Evolutionary conservation across 2,329 filamentous ascomycete species (phyloP).

Genomic region (Diplodia mutila): DNA sequence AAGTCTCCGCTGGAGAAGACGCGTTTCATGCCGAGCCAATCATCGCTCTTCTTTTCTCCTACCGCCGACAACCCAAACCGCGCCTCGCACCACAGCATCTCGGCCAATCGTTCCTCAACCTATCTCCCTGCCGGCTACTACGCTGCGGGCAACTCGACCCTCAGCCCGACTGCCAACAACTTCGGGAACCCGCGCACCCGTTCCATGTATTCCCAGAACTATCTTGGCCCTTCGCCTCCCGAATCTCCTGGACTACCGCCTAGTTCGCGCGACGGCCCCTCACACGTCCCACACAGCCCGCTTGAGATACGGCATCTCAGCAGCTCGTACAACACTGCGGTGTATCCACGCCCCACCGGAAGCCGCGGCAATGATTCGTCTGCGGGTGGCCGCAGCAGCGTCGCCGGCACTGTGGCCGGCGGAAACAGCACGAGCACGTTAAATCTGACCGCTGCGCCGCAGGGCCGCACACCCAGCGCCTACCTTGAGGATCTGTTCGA

Average conservation of each 20-base stretch:
- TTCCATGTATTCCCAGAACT: constrained; percentile 15
- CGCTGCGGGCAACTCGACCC: constrained; percentile 61
- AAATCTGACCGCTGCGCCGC: constrained; percentile 62
- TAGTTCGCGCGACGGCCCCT: constrained; percentile 18
- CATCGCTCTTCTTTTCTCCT: constrained; percentile 89
- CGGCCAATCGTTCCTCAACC: constrained; percentile 66
- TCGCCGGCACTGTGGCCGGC: constrained; percentile 27
- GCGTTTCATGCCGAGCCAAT: constrained; percentile 32
- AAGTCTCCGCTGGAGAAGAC: constrained; percentile 37
- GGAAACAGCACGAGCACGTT: constrained; percentile 65
- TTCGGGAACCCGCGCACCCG: constrained; percentile 20
- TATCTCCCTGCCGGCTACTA: constrained; percentile 94
- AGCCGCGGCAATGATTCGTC: constrained; percentile 17
- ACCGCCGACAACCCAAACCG: constrained; percentile 62
- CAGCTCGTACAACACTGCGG: background rate
- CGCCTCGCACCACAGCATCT: constrained; percentile 20
- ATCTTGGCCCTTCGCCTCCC: constrained; percentile 15
- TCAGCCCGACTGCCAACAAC: background rate
- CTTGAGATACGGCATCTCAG: constrained; percentile 7
- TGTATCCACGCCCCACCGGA: constrained; percentile 5
- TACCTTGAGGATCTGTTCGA: constrained; percentile 90
- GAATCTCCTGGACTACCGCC: constrained; percentile 21
- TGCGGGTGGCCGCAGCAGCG: constrained; percentile 41
- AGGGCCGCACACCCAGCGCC: constrained; percentile 79
- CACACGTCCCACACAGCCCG: constrained; percentile 15